Base-by-base conservation (phyloP, 768 basidiomycete species). In the Glaciozyma martinii region DNA sequence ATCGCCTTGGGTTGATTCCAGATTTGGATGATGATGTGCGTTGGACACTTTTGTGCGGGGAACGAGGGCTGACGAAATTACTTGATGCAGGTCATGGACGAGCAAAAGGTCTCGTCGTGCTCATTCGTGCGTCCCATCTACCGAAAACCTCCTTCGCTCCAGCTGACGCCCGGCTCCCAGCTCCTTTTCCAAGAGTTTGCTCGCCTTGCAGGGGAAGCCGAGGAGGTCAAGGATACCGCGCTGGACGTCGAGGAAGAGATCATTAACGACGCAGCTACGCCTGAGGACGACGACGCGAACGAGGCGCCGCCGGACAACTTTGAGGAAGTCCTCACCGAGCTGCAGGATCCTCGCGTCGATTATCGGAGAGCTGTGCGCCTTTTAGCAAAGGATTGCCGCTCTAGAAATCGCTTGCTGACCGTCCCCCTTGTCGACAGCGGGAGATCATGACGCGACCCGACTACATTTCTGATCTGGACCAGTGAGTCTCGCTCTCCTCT, bases 391-490 rank as follows among this genome's bases (percentile, higher is more conserved):
- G 5, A 1, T 33, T 33, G 23, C n/a, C n/a, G n/a, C n/a, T n/a
- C 46, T 47, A 1, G 15, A 44, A 30, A 19, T 3, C 8, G 8
- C 40, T 30, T 32, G 16, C 16, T 47, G 43, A 59, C 40, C 21
- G 30, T 21, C 3, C 42, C 9, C 40, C n/a, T 42, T 27, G 21
- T 18, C 8, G 12, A 3, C 47, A 68, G 75, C 81, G 86, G 44
- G 82, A 86, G 74, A 85, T 91, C 58, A 89, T 87, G 90, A 89
- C 89, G 5, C 79, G 89, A 21, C 80, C 87, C 1, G 89, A 92
- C 76, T 92, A 87, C 74, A 76, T 93, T 33, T 37, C 72, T 83
- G 84, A 83, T 49, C 80, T 89, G 46, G 87, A 88, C 74, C 78
- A 84, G 74, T 40, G 37, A 40, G 37, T 40, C 37, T 8, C 37